Base-by-base conservation (phyloP, 768 basidiomycete species). In the Albatrellus ellisii region DNA sequence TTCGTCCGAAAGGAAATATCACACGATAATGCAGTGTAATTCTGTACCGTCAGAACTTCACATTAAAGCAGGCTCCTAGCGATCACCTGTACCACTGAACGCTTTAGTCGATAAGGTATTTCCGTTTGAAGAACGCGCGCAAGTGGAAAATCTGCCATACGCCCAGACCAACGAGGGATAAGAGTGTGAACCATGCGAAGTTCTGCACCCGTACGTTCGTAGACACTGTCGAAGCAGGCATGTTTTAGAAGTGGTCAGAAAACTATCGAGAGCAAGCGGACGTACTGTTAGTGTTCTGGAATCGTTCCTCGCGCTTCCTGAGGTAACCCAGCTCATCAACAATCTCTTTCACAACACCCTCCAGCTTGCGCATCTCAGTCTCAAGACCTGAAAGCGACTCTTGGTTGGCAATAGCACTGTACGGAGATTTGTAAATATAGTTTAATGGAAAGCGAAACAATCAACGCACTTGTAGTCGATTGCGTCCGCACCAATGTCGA, bases 401-500 rank as follows among this genome's bases (percentile, higher is more conserved):
- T 59, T 97, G 92, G 63, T 95, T 97, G 8, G 95, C 95, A 59
- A 98, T 99, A 20, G 95, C 95, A 53, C 91, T 95, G 55, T 1
- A 46, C 20, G 27, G 43, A 28, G 4, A 35, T 17, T 42, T 48
- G 45, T 37, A 17, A 29, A 25, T 14, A 36, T 45, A 24, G 46
- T 34, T 42, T 29, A 31, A 42, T 27, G 5, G 11, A 12, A 33
- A 9, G 6, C 11, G 36, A 21, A 17, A 20, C 5, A 39, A 31
- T n/a, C 27, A 8, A 65, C 83, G 49, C 55, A 94, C 91, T 99
- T 98, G 72, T 98, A 98, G 63, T 99, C 95, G 27, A 98, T 82
- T 2, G 95, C 95, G 54, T 98, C 94, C 10, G 94, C 92, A 26
- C 95, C 95, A 59, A 99, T 92, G 56, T 99, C 95, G 27, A 98